These are phyloP conservation scores for Cardamine resedifolia DNA, from an alignment of 345 rosid species.

Conservation along the genomic window DNA sequence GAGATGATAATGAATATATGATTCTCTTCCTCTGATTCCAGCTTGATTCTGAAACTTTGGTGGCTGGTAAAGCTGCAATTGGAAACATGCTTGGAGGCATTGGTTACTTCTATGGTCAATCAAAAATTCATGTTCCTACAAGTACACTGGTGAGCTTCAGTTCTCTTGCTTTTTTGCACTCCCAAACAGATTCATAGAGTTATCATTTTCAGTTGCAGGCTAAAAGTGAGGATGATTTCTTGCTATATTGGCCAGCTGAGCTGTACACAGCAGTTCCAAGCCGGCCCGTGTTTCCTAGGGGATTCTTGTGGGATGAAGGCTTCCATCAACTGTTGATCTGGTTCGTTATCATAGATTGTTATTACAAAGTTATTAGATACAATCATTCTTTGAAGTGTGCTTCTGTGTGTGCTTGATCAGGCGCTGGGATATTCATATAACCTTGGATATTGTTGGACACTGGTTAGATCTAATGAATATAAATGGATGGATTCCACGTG, in stretches of 20 bases:
- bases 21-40: constrained; percentile 38
- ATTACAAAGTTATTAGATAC: constrained; percentile 8
- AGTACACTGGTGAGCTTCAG: constrained; percentile 49
- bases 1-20: not conserved
- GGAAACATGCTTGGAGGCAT: constrained; percentile 93
- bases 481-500: constrained; percentile 99
- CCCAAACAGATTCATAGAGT: constrained; percentile 39
- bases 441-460: constrained; percentile 93
- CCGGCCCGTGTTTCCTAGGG: constrained; percentile 86
- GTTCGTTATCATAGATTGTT: constrained; percentile 45
- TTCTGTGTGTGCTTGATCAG: constrained; percentile 44
- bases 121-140: constrained; percentile 60
- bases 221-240: constrained; percentile 46
- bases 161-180: constrained; percentile 4
- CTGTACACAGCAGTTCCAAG: constrained; percentile 95
- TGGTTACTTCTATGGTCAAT: constrained; percentile 94
- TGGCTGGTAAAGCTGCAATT: constrained; percentile 78
- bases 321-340: constrained; percentile 87
- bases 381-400: not conserved
- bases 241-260: constrained; percentile 94
- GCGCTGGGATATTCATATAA: constrained; percentile 86
- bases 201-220: constrained; percentile 48
- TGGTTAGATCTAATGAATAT: constrained; percentile 95
- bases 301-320: constrained; percentile 99
- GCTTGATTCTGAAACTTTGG: constrained; percentile 59